Evolutionary conservation across 805 yeast species (phyloP), one percentile per base, ranked within the genome.

Genomic region (Dipodascopsis uninucleata): DNA sequence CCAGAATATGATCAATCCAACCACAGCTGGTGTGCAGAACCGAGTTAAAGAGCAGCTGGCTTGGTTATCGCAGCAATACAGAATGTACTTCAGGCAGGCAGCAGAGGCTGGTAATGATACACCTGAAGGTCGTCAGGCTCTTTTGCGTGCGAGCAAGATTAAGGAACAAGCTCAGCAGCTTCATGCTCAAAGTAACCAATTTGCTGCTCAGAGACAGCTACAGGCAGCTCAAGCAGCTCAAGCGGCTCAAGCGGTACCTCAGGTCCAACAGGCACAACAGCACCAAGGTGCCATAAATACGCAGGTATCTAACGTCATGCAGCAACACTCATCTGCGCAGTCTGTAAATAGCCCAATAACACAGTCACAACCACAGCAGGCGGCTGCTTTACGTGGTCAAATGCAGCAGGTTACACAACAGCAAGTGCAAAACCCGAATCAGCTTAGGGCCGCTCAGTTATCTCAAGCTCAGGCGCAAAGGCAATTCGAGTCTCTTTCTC

Each of bases 61-160:
- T n/a, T 29, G 46, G 28, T 39, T 43, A 17, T 41, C 51, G 21
- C 54, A 52, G 34, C 55, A 52, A 26, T 43, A 40, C 24, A 49
- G 47, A 29, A 25, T 43, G 4, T 23, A 24, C 12, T 28, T 51
- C 39, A 43, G 41, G 16, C 49, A 48, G 36, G 56, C 45, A 4
- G 47, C 37, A 39, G 50, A 48, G 28, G 36, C 47, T 31, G 49
- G 48, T 4, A 38, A 38, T n/a, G 47, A 47, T 33, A 32, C 49
- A 3, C 44, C 42, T 17, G 51, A 49, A 26, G 47, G 42, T 10
- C 39, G 39, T 28, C 43, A 36, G 40, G 45, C 46, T 28, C 28
- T 47, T 20, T 8, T 40, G 28, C 35, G 42, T n/a, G 54, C 55
- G 16, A 31, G 32, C 18, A 45, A 36, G 37, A 47, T 43, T 26